Evolutionary conservation across 208 protist genomes (phyloP).

Genomic region (Novymonas esmeraldas): DNA sequence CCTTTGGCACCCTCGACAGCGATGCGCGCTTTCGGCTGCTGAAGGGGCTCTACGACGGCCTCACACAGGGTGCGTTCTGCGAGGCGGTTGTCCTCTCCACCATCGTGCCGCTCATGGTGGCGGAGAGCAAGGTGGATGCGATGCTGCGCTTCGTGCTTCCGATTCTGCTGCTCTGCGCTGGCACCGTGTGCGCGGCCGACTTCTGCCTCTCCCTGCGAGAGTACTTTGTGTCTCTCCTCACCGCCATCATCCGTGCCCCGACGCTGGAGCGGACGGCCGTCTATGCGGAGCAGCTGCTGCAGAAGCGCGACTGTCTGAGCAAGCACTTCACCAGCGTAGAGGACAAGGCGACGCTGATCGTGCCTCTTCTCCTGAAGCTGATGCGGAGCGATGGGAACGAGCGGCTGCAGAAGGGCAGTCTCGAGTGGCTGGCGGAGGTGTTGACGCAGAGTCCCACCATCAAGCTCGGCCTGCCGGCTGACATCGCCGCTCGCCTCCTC

Average conservation of each 20-base stretch:
- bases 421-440: conserved; percentile 28
- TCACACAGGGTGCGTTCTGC: conserved; percentile 34
- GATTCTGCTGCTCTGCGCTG: conserved; percentile 47
- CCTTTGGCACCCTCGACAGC: conserved; percentile 48
- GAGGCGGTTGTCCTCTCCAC: conserved; percentile 36
- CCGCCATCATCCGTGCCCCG: conserved; percentile 28
- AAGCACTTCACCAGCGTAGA: conserved; percentile 35
- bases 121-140: conserved; percentile 35
- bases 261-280: conserved; percentile 27
- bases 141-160: conserved; percentile 59
- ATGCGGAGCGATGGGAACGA: conserved; percentile 35
- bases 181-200: conserved; percentile 18
- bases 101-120: conserved; percentile 57
- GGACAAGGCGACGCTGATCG: conserved; percentile 34
- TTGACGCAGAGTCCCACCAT: conserved; percentile 23
- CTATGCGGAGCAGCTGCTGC: conserved; percentile 50
- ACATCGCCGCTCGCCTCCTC: conserved; percentile 35
- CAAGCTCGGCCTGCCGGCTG: conserved; percentile 18
- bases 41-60: conserved; percentile 44
- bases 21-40: conserved; percentile 37
- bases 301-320: conserved; percentile 39
- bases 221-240: conserved; percentile 44
- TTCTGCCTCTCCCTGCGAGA: conserved; percentile 39
- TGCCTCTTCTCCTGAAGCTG: conserved; percentile 50
- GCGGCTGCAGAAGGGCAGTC: conserved; percentile 27